phyloP scores from a whole-genome alignment of 1,139 yeast species.

The Saccharomycopsis hybrid region DNA sequence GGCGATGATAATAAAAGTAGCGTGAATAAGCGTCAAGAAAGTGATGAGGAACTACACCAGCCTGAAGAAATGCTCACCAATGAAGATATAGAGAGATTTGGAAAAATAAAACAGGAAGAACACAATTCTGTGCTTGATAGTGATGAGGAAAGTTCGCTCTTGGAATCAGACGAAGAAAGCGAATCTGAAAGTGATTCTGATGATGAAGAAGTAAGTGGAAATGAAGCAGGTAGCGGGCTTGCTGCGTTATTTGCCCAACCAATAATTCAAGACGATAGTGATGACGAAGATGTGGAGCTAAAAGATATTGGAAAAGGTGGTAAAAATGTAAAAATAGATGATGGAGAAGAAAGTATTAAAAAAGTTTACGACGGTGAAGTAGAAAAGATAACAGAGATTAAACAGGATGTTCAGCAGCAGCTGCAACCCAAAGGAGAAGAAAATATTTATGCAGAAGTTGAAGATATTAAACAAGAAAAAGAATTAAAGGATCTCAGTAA shows the following conservation, averaged over 20 bases:
- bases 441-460: not conserved
- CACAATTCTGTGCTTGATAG: slow-evolving; percentile 25
- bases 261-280: slow-evolving; percentile 22
- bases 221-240: slow-evolving; percentile 24
- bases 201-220: slow-evolving; percentile 21
- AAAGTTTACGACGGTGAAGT: slow-evolving; percentile 23
- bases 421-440: too few species aligned
- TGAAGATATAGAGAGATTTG: slow-evolving; percentile 20
- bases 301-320: slow-evolving; percentile 21
- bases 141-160: slow-evolving; percentile 22
- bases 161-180: slow-evolving; percentile 18
- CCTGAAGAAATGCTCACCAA: slow-evolving; percentile 2
- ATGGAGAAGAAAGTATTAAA: slow-evolving; percentile 28
- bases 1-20: too few species aligned
- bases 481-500: not conserved
- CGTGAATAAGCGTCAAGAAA: slow-evolving; percentile 2
- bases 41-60: slow-evolving; percentile 2
- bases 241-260: slow-evolving; percentile 26
- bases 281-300: slow-evolving; percentile 21
- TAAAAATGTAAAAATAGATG: slow-evolving; percentile 25
- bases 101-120: slow-evolving; percentile 19
- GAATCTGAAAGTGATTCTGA: slow-evolving; percentile 22
- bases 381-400: too few species aligned
- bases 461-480: not conserved
- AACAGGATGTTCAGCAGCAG: too few species aligned